phyloP scores from a whole-genome alignment of 2,329 filamentous ascomycete species.

The Scortechinia acanthostroma region DNA sequence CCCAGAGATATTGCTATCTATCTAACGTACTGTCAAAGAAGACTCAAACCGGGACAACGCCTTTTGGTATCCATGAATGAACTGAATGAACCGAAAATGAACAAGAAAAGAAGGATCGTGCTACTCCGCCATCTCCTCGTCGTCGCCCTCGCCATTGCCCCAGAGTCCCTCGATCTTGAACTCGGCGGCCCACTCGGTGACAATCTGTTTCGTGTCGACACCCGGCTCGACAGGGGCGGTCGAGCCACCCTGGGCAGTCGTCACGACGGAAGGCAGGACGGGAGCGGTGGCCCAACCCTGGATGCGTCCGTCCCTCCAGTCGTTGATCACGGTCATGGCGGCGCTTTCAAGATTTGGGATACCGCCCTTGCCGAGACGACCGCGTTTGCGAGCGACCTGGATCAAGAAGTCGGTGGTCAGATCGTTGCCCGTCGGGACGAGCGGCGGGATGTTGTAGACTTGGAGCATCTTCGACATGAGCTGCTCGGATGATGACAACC shows the following conservation, averaged over 20 bases:
- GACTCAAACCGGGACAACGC: too few species aligned
- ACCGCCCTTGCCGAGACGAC: constrained; percentile 79
- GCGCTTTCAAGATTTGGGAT: constrained; percentile 82
- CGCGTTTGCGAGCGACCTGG: constrained; percentile 88
- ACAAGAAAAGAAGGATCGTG: too few species aligned
- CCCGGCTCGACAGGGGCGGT: background rate
- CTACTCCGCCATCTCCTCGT: constrained; percentile 3
- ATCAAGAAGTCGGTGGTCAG: constrained; percentile 84
- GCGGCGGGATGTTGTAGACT: constrained; percentile 76
- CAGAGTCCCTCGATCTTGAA: constrained; percentile 92
- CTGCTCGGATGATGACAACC: constrained; percentile 66
- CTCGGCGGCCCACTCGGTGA: constrained; percentile 86
- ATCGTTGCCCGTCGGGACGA: constrained; percentile 64
- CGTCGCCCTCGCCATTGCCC: constrained; percentile 33
- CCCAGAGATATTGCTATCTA: too few species aligned
- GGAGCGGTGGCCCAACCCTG: constrained; percentile 85
- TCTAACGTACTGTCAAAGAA: too few species aligned
- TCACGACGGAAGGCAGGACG: constrained; percentile 39
- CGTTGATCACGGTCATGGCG: constrained; percentile 88
- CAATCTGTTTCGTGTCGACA: constrained; percentile 60
- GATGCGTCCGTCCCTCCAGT: constrained; percentile 92
- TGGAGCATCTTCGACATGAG: constrained; percentile 74
- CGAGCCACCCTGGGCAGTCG: background rate
- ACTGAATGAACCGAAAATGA: background rate
- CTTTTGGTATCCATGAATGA: constrained; percentile 2